Base-by-base conservation (phyloP, 441 rosid genomes). In the Croton laevigatus region DNA sequence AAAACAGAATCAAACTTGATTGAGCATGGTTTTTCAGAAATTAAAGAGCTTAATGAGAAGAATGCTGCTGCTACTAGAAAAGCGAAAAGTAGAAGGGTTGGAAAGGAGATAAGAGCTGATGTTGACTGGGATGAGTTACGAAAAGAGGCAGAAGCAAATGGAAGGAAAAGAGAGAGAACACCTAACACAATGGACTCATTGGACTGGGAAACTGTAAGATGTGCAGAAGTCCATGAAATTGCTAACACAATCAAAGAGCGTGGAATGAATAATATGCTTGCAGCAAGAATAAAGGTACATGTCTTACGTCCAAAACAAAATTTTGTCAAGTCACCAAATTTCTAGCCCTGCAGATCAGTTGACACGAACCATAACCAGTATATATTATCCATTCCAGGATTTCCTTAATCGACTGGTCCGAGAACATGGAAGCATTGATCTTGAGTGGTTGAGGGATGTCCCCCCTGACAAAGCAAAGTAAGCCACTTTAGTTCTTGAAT, bases 251-350 rank as follows among this genome's bases (percentile, higher is more conserved):
- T 96, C 61, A 91, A 85, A 84, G 98, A 86, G 64, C 84, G 99
- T 63, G 99, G 99, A 40, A 93, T 96, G 98, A 93, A 93, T 84
- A 87, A 93, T 76, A 80, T 91, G 90, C 85, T 96, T 68, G 99
- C 97, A n/a, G 94, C 76, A 76, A 78, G 97, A 62, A 91, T 93
- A 54, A 82, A 96, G 97, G 99, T 87, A 81, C 17, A 46, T 58
- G 54, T 37, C 19, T 68, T 52, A 61, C 32, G 62, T 61, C 64
- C 32, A 49, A 44, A 53, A 66, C 22, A 72, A 49, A 73, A 36
- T 68, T 37, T 40, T 44, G 5, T 60, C 22, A 45, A 38, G 23
- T 55, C 62, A 51, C 60, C 53, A 23, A 38, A 57, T 17, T 36
- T 32, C 65, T 13, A 40, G 54, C 68, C 65, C 12, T 51, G 69